Conservation (phyloP, 179 eudicot species). For the Silene coronaria region DNA sequence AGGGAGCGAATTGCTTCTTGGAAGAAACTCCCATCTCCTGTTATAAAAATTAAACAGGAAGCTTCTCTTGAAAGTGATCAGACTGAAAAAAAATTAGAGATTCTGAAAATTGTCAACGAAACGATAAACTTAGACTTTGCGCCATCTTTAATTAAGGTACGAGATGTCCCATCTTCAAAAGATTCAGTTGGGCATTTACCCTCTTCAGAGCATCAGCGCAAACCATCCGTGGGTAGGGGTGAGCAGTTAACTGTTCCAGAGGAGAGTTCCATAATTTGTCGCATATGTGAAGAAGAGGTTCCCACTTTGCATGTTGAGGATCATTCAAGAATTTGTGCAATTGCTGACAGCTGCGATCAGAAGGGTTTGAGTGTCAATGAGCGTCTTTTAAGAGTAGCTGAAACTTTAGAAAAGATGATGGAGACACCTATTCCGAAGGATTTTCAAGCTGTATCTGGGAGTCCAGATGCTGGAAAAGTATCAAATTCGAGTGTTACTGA, state of each 20-base stretch:
- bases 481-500: conserved; percentile 84
- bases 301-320: conserved; percentile 95
- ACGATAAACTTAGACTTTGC: conserved; percentile 37
- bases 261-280: conserved; percentile 87
- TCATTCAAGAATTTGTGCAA: conserved; percentile 90
- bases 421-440: conserved; percentile 73
- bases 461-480: conserved; percentile 88
- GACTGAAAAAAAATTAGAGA: conserved; percentile 37
- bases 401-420: conserved; percentile 78
- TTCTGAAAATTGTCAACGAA: conserved; percentile 32
- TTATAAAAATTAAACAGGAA: conserved; percentile 49
- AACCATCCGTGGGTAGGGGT: conserved; percentile 85
- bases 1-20: conserved; percentile 85
- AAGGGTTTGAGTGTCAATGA: conserved; percentile 91
- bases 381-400: conserved; percentile 80
- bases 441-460: conserved; percentile 59
- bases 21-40: conserved; percentile 88
- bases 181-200: conserved; percentile 46
- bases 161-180: conserved; percentile 50
- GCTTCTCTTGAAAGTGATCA: conserved; percentile 37
- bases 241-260: conserved; percentile 68
- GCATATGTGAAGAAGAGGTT: conserved; percentile 98
- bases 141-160: conserved; percentile 31
- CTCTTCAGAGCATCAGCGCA: conserved; percentile 72
- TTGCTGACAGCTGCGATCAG: conserved; percentile 96